Base-by-base conservation (phyloP, 2,329 filamentous ascomycete species). In the Aspergillus sp. region DNA sequence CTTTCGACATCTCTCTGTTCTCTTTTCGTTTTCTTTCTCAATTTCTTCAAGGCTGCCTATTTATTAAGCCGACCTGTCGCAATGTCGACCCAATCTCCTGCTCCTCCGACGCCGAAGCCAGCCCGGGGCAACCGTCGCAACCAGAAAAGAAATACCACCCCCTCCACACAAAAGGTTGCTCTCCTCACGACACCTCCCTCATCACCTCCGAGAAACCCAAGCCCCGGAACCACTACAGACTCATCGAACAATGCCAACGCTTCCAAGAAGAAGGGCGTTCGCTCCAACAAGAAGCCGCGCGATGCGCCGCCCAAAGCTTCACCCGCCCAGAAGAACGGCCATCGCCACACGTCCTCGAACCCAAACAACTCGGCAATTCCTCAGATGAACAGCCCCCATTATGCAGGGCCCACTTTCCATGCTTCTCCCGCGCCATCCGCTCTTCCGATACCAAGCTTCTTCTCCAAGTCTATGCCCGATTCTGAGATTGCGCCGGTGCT, bases 361-460 rank as follows among this genome's bases (percentile, higher is more conserved):
- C 60, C 71, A 4, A 59, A 53, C 21, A 58, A 55, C 41, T 34
- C 45, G 58, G 80, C 79, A 65, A 72, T 79, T 43, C 71, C 72
- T 45, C 73, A 73, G 11, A 32, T 63, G 40, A 72, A 73, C 46
- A 70, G 66, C 45, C 59, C 70, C 11, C 70, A 71, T 43, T 99
- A 96, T 73, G 94, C 94, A 36, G 94, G 93, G 13, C 88, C 93
- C 31, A 95, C 91, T 4, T 99, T 97, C 71, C 92, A 97, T 71
- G 89, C 91, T 38, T 97, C 94, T 7, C 94, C 94, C 17, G 93
- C 92, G 1, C 88, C 94, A 0, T 95, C 91, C 7, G 86, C 91
- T 20, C 79, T 99, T 29, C 94, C 94, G 0, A 88, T 97, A 53
- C 94, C 94, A 10, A 95, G 88, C 65, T 96, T 97, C 70, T 83